A percentile compares a stretch with the other conserved stretches of the same genome.
Evolutionary conservation across 495 filamentous ascomycete genomes (phyloP).

Genomic region (Sordaria brevicollis): DNA sequence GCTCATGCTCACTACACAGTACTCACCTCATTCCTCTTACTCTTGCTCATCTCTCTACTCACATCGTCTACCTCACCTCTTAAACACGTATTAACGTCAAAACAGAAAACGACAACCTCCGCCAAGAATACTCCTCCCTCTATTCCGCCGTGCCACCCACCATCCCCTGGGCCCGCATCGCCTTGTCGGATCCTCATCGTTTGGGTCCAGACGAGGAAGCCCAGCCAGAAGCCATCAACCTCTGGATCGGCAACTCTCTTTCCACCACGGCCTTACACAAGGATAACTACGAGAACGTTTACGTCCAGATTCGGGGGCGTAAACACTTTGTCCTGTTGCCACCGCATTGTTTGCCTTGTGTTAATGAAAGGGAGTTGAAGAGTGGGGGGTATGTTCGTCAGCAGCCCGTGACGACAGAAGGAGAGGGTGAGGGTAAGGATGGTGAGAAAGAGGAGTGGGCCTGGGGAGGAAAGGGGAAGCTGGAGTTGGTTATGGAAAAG

Average conservation of each 20-base stretch:
- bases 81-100: not conserved
- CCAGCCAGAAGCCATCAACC: conserved; percentile 59
- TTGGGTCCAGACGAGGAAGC: conserved; percentile 16
- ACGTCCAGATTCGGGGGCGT: conserved; percentile 56
- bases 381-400: conserved; percentile 38
- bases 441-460: not conserved
- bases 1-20: not conserved
- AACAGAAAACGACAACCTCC: conserved; percentile 74
- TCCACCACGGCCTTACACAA: conserved; percentile 61
- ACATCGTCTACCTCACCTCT: not conserved
- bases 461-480: conserved; percentile 17
- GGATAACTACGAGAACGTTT: conserved; percentile 76
- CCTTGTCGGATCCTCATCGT: conserved; percentile 35
- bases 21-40: not conserved
- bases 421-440: not conserved
- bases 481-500: conserved; percentile 25
- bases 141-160: conserved; percentile 41
- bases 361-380: conserved; percentile 46
- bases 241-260: conserved; percentile 64
- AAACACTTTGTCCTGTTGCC: conserved; percentile 66
- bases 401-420: not conserved
- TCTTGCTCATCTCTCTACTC: not conserved
- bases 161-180: conserved; percentile 58
- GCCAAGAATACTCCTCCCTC: conserved; percentile 52
- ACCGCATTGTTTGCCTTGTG: conserved; percentile 49